Base-by-base conservation (phyloP, 2,329 filamentous ascomycete species). In the Neobulgaria alba region DNA sequence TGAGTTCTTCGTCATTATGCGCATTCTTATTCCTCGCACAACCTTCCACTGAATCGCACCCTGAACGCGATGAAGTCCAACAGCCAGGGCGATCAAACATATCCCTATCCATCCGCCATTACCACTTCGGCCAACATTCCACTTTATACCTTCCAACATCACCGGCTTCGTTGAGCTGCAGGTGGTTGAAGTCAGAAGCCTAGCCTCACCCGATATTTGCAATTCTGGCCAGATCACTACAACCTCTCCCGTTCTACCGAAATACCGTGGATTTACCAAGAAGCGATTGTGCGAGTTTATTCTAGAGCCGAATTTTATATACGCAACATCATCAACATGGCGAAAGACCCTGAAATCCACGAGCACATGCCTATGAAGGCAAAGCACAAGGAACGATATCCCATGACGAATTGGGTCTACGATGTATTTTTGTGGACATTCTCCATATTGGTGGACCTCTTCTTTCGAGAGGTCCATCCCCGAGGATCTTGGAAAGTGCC, bases 391-490 rank as follows among this genome's bases (percentile, higher is more conserved):
- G 75, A 81, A 60, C 66, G 77, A 33, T 77, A 78, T 52, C 77
- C 77, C 38, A 83, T 85, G 79, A 79, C 77, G 55, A 72, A 76
- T 52, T 83, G 75, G 71, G 79, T 82, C 50, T 89, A 89, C 61
- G 84, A 89, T 65, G 70, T 79, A 44, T 83, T 88, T 57, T 70
- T 89, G 21, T 87, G 84, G 73, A 72, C 72, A 36, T 82, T 88
- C 60, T 84, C 82, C 31, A 76, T 96, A 49, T 72, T 96, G 38
- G 80, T 93, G 51, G 92, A 98, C 64, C 79, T 95, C 52, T 98
- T 98, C 76, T 98, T 98, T 70, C 82, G 92, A 53, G 92, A 98
- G 65, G 87, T 98, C 12, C 89, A 96, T 61, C 92, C 92, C 10
- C 77, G 92, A 50, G 88, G 88, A 52, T 86, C 89, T 48, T 98